A percentile compares a stretch with the other conserved stretches of the same genome.
Evolutionary conservation across 345 rosid genomes (phyloP).

Genomic region (Citrus medica): DNA sequence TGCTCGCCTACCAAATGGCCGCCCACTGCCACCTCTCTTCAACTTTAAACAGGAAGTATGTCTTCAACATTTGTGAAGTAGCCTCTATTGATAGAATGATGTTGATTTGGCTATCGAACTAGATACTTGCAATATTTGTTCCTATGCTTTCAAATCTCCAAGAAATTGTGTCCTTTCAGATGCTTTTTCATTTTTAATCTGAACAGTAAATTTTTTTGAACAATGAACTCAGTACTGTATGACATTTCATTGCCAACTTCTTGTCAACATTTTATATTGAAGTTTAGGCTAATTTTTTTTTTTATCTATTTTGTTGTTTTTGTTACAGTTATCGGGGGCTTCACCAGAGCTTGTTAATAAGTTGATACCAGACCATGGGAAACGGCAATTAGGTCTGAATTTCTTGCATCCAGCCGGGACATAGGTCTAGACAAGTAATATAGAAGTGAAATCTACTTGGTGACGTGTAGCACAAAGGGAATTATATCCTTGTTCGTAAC

Average conservation of each 20-base stretch:
- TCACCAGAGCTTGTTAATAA: conserved; percentile 78
- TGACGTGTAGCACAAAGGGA: conserved; percentile 25
- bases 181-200: not conserved
- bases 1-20: conserved; percentile 54
- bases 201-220: not conserved
- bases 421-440: conserved; percentile 22
- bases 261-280: not conserved
- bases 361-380: conserved; percentile 82
- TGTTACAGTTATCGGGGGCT: conserved; percentile 54
- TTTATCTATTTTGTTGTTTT: conserved; percentile 2
- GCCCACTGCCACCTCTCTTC: conserved; percentile 58
- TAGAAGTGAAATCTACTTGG: conserved; percentile 20
- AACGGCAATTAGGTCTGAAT: conserved; percentile 71
- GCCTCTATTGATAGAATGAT: not conserved
- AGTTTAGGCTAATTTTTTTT: not conserved
- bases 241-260: not conserved
- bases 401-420: conserved; percentile 74
- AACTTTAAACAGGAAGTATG: conserved; percentile 72
- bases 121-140: not conserved
- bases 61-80: not conserved
- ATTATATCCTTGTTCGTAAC: conserved; percentile 25
- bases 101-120: not conserved
- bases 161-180: not conserved
- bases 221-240: not conserved
- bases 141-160: not conserved